A percentile compares a stretch with the other conserved stretches of the same genome.
These are phyloP conservation scores for Tylopilus vinaceipallidus DNA, from an alignment of 768 basidiomycete species.

Conservation along the genomic window DNA sequence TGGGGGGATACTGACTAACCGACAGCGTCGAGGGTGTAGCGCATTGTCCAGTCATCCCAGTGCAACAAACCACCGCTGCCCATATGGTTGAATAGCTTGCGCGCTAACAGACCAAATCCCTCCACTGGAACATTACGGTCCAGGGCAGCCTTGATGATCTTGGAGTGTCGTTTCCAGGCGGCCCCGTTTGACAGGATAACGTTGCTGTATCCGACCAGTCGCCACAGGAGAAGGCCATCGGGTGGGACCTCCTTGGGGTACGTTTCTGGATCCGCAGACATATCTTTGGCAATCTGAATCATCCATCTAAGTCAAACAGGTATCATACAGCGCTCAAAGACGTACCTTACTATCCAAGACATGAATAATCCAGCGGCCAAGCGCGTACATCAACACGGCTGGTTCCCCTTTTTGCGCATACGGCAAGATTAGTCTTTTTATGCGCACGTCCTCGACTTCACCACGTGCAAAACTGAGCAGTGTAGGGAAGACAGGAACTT, in stretches of 20 bases:
- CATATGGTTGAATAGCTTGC: slow-evolving; percentile 3
- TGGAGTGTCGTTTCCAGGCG: not conserved
- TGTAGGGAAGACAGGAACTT: not conserved
- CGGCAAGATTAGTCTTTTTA: not conserved
- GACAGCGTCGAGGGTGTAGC: not conserved
- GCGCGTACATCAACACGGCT: not conserved
- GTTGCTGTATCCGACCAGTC: not conserved
- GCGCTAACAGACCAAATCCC: not conserved
- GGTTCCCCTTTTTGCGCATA: not conserved
- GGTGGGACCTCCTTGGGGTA: not conserved
- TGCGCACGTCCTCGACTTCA: not conserved
- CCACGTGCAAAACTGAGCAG: not conserved
- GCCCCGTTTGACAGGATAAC: not conserved
- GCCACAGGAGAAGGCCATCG: not conserved
- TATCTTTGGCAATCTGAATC: not conserved
- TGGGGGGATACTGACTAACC: not conserved
- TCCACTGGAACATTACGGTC: not conserved
- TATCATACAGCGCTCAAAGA: no score
- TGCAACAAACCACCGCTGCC: not conserved
- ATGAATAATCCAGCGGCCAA: not conserved
- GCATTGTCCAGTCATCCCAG: not conserved
- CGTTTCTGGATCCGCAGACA: not conserved
- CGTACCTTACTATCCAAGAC: not conserved
- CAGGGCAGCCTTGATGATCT: slow-evolving; percentile 1
- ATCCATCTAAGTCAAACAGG: no score